These are phyloP conservation scores for Camellia lanceoleosa DNA, from an alignment of 148 eudicot genomes.

Conservation along the genomic window DNA sequence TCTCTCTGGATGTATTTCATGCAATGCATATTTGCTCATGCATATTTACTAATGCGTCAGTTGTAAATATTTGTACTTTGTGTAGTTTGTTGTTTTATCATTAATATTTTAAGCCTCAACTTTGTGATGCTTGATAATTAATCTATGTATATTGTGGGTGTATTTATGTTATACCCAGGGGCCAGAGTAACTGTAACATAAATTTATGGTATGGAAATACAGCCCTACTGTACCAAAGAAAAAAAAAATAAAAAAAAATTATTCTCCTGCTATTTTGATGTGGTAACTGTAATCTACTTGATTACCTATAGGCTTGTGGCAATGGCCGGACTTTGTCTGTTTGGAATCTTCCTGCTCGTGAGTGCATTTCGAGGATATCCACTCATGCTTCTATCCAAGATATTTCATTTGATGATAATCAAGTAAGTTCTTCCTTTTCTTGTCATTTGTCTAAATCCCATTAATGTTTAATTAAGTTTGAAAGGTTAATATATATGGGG, in stretches of 20 bases:
- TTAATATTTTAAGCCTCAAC: too few relatives aligned
- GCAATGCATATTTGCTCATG: not conserved
- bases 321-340: conserved; percentile 68
- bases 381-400: conserved; percentile 67
- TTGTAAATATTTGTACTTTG: too few relatives aligned
- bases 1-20: not conserved
- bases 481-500: not conserved
- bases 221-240: not conserved
- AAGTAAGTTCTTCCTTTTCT: conserved; percentile 51
- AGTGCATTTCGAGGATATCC: conserved; percentile 53
- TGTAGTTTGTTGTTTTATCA: not conserved
- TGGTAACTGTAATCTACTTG: conserved; percentile 13
- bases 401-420: conserved; percentile 71
- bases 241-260: too few relatives aligned
- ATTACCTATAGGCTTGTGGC: conserved; percentile 66
- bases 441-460: not conserved
- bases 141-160: too few relatives aligned
- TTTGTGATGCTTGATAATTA: not conserved
- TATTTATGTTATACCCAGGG: too few relatives aligned
- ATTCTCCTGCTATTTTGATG: not conserved
- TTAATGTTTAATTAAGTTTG: not conserved
- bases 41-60: not conserved
- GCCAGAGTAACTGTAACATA: not conserved
- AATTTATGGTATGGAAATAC: not conserved
- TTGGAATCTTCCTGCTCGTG: conserved; percentile 90